These are phyloP conservation scores for Camelina neglecta DNA, from an alignment of 345 rosid species.

Conservation along the genomic window DNA sequence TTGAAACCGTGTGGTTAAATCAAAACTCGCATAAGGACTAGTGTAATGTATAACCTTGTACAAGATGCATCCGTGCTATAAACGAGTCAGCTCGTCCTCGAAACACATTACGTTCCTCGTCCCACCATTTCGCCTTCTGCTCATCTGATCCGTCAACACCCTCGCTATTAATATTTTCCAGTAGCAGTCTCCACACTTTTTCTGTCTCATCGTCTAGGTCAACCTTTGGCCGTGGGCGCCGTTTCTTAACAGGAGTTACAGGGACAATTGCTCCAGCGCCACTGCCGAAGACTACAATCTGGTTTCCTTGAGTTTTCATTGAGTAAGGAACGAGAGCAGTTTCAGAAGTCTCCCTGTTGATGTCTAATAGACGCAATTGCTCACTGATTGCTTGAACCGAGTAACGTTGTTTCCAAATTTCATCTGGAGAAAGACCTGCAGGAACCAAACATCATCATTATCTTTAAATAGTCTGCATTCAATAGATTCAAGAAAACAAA, in stretches of 20 bases:
- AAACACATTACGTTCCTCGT: constrained; percentile 79
- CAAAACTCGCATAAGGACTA: background rate
- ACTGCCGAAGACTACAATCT: constrained; percentile 56
- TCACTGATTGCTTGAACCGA: constrained; percentile 55
- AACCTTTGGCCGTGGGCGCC: constrained; percentile 72
- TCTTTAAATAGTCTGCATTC: constrained; percentile 15
- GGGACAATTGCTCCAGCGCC: constrained; percentile 66
- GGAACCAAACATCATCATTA: constrained; percentile 31
- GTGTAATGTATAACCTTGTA: constrained; percentile 70
- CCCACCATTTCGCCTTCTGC: constrained; percentile 76
- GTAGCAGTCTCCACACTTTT: constrained; percentile 80
- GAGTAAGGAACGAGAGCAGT: constrained; percentile 63
- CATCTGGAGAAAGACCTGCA: constrained; percentile 56
- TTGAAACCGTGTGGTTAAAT: background rate
- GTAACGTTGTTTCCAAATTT: constrained; percentile 43
- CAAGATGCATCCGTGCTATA: constrained; percentile 95
- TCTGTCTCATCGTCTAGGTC: constrained; percentile 85
- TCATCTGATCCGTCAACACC: constrained; percentile 78
- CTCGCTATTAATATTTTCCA: constrained; percentile 69
- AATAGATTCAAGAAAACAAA: background rate
- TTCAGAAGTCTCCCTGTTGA: constrained; percentile 52
- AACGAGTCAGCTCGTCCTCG: constrained; percentile 84
- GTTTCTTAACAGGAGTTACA: constrained; percentile 51
- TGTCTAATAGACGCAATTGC: constrained; percentile 54
- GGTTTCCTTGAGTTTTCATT: constrained; percentile 47